Percentiles rank a stretch among this genome's conserved stretches.
Evolutionary conservation across 2,329 filamentous ascomycete species (phyloP).

Genomic region (Ascochyta pisi): DNA sequence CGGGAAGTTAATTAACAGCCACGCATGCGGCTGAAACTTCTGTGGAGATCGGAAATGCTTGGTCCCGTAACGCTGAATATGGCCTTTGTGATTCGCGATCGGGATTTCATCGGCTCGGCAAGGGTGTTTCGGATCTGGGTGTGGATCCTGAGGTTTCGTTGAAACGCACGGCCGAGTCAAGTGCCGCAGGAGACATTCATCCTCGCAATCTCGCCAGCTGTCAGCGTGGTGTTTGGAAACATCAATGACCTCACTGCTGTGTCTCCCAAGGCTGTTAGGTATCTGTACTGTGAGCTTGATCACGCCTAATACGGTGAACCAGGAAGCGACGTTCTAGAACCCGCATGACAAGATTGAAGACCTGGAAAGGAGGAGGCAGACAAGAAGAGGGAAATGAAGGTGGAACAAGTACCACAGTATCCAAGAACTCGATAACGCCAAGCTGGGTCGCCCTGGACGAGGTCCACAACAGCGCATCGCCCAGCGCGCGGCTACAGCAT

Average conservation of each 20-base stretch:
- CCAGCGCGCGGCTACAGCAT: slow-evolving; percentile 1
- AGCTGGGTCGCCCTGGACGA: no score
- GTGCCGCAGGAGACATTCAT: slow-evolving; percentile 9
- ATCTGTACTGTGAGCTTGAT: not conserved
- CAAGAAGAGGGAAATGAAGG: not conserved
- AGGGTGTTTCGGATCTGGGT: slow-evolving; percentile 17
- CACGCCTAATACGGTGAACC: not conserved
- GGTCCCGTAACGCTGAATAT: slow-evolving; percentile 7
- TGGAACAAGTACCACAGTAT: not conserved
- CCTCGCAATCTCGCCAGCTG: slow-evolving; percentile 14
- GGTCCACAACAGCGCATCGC: not conserved
- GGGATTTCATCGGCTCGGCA: slow-evolving; percentile 21
- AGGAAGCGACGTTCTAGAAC: not conserved
- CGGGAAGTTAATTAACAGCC: slow-evolving; percentile 35
- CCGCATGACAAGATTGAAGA: not conserved
- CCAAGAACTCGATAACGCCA: no score
- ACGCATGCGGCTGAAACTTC: slow-evolving; percentile 22
- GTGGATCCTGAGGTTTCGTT: slow-evolving; percentile 26
- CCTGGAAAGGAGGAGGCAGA: not conserved
- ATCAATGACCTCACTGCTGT: slow-evolving; percentile 5
- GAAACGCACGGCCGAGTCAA: slow-evolving; percentile 30
- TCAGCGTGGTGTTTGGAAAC: slow-evolving; percentile 1
- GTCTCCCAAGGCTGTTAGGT: not conserved
- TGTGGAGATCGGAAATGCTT: slow-evolving; percentile 16
- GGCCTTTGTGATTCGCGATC: slow-evolving; percentile 17